Conservation (phyloP, 495 filamentous ascomycete species). For the Penicillium salamii region DNA sequence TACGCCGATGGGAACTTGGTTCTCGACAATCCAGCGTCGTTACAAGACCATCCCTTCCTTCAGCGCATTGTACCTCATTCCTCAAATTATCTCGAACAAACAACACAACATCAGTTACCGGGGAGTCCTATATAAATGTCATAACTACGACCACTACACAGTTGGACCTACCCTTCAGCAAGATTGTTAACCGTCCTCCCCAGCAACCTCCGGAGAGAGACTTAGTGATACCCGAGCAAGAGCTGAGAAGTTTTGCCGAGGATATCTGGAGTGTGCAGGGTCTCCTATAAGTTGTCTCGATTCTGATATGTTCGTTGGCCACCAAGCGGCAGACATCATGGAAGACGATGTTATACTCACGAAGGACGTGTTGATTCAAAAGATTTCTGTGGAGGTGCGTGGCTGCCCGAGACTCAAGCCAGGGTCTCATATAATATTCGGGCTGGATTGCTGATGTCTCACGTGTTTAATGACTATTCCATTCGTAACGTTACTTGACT, state of each 20-base stretch:
- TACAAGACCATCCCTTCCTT: constrained; percentile 11
- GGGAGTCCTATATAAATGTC: constrained; percentile 13
- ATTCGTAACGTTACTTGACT: too few species aligned
- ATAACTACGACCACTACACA: constrained; percentile 15
- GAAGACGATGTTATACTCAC: too few species aligned
- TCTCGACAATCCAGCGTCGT: constrained; percentile 7
- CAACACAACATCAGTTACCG: constrained; percentile 14
- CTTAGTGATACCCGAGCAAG: constrained; percentile 17
- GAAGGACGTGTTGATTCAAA: too few species aligned
- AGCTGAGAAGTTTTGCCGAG: constrained; percentile 18
- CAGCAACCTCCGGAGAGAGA: constrained; percentile 15
- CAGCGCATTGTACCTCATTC: constrained; percentile 13
- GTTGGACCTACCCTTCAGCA: constrained; percentile 19
- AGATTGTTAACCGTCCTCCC: constrained; percentile 18
- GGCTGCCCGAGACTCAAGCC: too few species aligned
- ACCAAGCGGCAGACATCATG: too few species aligned
- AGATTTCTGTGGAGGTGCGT: too few species aligned
- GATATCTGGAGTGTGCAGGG: constrained; percentile 15
- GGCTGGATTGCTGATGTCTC: too few species aligned
- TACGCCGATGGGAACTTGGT: constrained; percentile 15
- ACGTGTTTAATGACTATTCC: too few species aligned
- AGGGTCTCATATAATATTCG: too few species aligned
- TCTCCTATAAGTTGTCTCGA: too few species aligned
- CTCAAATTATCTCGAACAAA: constrained; percentile 19
- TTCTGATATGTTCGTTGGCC: too few species aligned